Evolutionary conservation across 805 yeast species (phyloP), one percentile per base, ranked within the genome.

Genomic region (Torulaspora franciscae): DNA sequence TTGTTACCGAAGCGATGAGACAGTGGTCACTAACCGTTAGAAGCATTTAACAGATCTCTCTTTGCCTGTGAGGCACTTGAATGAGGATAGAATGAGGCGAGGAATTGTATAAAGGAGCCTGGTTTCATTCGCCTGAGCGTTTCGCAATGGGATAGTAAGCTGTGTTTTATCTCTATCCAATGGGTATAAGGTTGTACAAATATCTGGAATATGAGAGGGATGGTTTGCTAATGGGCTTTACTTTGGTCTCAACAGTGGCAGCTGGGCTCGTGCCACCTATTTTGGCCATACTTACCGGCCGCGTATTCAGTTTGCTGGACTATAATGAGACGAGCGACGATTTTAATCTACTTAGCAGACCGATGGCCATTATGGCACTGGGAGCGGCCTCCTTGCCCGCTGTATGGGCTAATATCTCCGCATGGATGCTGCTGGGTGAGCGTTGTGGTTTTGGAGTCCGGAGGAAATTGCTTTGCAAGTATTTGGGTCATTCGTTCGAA

Each of bases 341-440:
- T 5, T 19, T 33, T 7, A 37, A 37, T 8, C 57, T 77, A 13
- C 62, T 69, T 30, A 55, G 69, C 4, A 53, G 69, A 14, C 57
- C 74, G 2, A 64, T 67, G 72, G 67, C 68, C 32, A 56, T 80
- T 8, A 54, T 74, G 33, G 64, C 71, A 0, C 53, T 77, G 2
- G 85, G 81, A 26, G 67, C 69, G 1, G 77, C 73, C 0, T 59
- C 73, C 9, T 57, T 74, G 6, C 54, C 75, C 0, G 47, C 70
- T 3, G 63, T 69, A 36, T 81, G 88, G 82, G 34, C 72, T 0
- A 78, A 83, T 3, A 71, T 84, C 6, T 58, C 73, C 1, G 54
- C 70, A 0, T 89, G 95, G 85, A 75, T 81, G 74, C 54, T 66
- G 6, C 67, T 84, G 36, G 96, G 95, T 6, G 95, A 86, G 61